Percentiles rank a stretch among this genome's conserved stretches.
phyloP scores from a whole-genome alignment of 257 asterid genomes.

The Ophiorrhiza pumila region DNA sequence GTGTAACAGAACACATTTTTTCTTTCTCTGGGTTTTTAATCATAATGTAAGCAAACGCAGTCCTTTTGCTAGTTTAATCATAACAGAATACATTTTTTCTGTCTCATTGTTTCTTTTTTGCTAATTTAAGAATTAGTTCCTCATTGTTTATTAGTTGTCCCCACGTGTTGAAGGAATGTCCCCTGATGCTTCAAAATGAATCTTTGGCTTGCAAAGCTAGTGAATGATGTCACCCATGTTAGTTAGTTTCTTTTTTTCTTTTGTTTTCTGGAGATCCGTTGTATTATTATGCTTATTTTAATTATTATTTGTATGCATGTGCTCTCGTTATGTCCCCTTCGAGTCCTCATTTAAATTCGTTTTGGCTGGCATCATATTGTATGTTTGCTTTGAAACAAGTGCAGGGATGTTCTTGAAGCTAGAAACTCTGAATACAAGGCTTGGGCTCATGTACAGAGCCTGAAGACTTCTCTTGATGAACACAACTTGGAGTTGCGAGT shows the following conservation, averaged over 20 bases:
- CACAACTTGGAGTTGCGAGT: slow-evolving; percentile 82
- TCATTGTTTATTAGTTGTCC: too few relatives aligned
- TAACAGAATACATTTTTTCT: too few relatives aligned
- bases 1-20: not conserved
- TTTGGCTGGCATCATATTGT: not conserved
- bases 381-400: slow-evolving; percentile 17
- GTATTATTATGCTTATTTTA: not conserved
- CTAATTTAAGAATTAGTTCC: too few relatives aligned
- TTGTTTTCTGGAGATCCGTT: not conserved
- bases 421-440: slow-evolving; percentile 71
- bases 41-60: not conserved
- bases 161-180: not conserved
- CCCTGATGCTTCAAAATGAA: not conserved
- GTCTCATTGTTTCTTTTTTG: not conserved
- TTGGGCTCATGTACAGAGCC: slow-evolving; percentile 80
- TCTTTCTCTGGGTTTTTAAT: not conserved
- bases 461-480: slow-evolving; percentile 82
- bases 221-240: not conserved
- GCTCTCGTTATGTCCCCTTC: not conserved
- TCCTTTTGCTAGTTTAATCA: not conserved
- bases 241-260: not conserved
- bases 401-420: slow-evolving; percentile 83
- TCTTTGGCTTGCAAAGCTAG: not conserved
- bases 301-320: not conserved
- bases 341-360: not conserved